Percentiles rank a stretch among this genome's conserved stretches.
These are phyloP conservation scores for Brassica napus DNA, from an alignment of 345 rosid species.

Conservation along the genomic window DNA sequence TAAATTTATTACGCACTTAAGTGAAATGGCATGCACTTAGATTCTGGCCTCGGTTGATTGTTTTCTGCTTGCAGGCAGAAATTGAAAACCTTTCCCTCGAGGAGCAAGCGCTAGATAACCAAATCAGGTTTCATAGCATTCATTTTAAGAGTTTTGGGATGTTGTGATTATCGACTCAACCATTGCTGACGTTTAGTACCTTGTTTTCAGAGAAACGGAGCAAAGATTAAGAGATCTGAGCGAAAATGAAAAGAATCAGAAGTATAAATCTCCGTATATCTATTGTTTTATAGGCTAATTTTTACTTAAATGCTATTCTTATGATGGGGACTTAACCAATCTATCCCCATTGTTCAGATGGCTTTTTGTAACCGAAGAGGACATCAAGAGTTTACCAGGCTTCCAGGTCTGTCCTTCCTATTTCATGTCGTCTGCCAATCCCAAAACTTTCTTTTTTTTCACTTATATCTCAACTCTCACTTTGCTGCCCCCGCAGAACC, in stretches of 20 bases:
- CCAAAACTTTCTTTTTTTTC: slow-evolving; percentile 11
- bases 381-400: slow-evolving; percentile 75
- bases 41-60: slow-evolving; percentile 16
- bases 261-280: slow-evolving; percentile 46
- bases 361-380: slow-evolving; percentile 94
- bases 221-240: slow-evolving; percentile 71
- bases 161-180: slow-evolving; percentile 25
- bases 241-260: slow-evolving; percentile 77
- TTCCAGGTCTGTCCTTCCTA: slow-evolving; percentile 55
- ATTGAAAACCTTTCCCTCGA: slow-evolving; percentile 67
- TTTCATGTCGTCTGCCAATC: slow-evolving; percentile 9
- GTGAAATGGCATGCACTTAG: background rate
- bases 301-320: slow-evolving; percentile 11
- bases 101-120: slow-evolving; percentile 73
- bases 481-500: slow-evolving; percentile 55
- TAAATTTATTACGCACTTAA: slow-evolving; percentile 31
- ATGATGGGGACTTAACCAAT: slow-evolving; percentile 24
- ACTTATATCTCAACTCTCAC: slow-evolving; percentile 25
- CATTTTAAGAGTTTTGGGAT: slow-evolving; percentile 25
- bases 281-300: background rate
- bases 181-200: slow-evolving; percentile 42
- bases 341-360: slow-evolving; percentile 55
- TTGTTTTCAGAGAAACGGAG: slow-evolving; percentile 71
- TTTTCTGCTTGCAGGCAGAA: slow-evolving; percentile 63
- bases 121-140: slow-evolving; percentile 63